These are phyloP conservation scores for Dillenia suffruticosa DNA, from an alignment of 164 flowering plant genomes.

Conservation along the genomic window DNA sequence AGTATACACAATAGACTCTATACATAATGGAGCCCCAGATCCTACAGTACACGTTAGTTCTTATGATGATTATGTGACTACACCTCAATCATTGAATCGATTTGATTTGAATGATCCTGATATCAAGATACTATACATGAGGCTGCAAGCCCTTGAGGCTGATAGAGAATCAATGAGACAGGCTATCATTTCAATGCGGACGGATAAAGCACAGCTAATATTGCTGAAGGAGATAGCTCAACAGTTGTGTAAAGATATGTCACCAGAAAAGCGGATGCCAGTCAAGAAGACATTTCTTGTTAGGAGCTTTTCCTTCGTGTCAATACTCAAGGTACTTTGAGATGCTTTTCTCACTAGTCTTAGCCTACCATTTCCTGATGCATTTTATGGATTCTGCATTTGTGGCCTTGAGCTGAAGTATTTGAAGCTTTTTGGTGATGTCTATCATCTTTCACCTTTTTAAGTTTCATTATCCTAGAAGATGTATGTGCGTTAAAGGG, in stretches of 20 bases:
- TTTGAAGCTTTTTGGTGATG: too few relatives aligned
- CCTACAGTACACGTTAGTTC: slow-evolving; percentile 34
- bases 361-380: too few relatives aligned
- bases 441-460: too few relatives aligned
- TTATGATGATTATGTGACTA: slow-evolving; percentile 40
- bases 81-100: slow-evolving; percentile 42
- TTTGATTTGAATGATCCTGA: slow-evolving; percentile 61
- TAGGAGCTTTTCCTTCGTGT: slow-evolving; percentile 41
- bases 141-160: slow-evolving; percentile 98
- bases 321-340: slow-evolving; percentile 63
- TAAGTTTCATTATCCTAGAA: too few relatives aligned
- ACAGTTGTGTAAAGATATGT: slow-evolving; percentile 64
- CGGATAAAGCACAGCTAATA: slow-evolving; percentile 83
- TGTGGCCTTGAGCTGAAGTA: too few relatives aligned
- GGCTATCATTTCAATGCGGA: slow-evolving; percentile 80
- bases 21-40: slow-evolving; percentile 40
- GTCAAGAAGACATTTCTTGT: slow-evolving; percentile 46
- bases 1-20: slow-evolving; percentile 80
- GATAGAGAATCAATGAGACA: slow-evolving; percentile 97
- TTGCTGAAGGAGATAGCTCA: slow-evolving; percentile 91
- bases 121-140: slow-evolving; percentile 69
- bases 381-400: neutral
- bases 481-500: too few relatives aligned
- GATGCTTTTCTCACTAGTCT: too few relatives aligned
- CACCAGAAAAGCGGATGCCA: slow-evolving; percentile 50